These are phyloP conservation scores for Malus sieversii DNA, from an alignment of 306 rosid genomes.

Conservation along the genomic window DNA sequence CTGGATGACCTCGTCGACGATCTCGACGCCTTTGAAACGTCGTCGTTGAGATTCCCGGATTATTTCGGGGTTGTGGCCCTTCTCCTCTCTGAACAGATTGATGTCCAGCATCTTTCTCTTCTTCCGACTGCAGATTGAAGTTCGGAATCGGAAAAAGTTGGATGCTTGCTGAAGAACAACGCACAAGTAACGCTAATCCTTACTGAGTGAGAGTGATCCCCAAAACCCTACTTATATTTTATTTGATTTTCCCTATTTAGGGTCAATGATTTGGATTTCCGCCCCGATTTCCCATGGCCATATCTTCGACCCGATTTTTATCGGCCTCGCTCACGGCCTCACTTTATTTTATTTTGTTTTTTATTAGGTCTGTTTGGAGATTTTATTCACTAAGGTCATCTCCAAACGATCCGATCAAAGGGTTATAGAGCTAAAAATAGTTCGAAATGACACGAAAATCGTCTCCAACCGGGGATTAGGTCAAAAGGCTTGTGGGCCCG, in stretches of 20 bases:
- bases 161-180: not conserved
- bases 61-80: constrained; percentile 73
- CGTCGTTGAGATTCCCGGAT: constrained; percentile 93
- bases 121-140: not conserved
- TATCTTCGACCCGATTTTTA: not conserved
- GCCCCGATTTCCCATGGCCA: not conserved
- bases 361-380: too few species aligned
- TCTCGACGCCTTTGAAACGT: constrained; percentile 69
- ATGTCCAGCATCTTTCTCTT: constrained; percentile 59
- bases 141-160: not conserved
- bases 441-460: too few species aligned
- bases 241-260: too few species aligned
- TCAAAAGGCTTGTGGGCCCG: too few species aligned
- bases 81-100: constrained; percentile 78
- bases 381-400: too few species aligned
- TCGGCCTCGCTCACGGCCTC: too few species aligned
- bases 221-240: not conserved
- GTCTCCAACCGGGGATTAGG: too few species aligned
- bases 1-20: constrained; percentile 69
- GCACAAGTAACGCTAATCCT: not conserved
- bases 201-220: not conserved
- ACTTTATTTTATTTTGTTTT: too few species aligned
- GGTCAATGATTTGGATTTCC: too few species aligned
- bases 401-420: too few species aligned
- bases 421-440: too few species aligned